phyloP scores from a whole-genome alignment of 1,284 basidiomycete species.

The Dichomitus squalens region DNA sequence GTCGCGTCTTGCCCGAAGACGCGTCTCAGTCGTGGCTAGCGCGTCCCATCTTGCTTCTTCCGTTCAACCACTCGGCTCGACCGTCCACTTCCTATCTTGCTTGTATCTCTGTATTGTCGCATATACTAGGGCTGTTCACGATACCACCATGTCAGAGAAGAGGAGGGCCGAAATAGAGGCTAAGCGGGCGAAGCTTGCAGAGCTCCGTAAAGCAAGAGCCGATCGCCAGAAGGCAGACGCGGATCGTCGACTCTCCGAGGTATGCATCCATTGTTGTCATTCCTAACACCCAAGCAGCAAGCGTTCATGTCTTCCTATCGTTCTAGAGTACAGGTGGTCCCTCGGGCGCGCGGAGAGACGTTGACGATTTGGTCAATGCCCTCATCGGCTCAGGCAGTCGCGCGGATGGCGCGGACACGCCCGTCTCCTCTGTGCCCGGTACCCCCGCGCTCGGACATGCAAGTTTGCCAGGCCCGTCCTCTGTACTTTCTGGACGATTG shows the following conservation, averaged over 20 bases:
- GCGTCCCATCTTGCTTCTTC: background rate
- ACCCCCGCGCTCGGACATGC: slow-evolving; percentile 57
- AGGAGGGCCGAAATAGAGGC: slow-evolving; percentile 87
- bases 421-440: slow-evolving; percentile 69
- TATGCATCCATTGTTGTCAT: slow-evolving; percentile 8
- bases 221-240: slow-evolving; percentile 65
- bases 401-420: slow-evolving; percentile 57
- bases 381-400: slow-evolving; percentile 48
- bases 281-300: too few species aligned
- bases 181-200: slow-evolving; percentile 87
- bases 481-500: slow-evolving; percentile 53
- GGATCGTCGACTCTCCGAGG: slow-evolving; percentile 52
- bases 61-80: background rate
- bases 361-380: slow-evolving; percentile 69
- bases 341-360: slow-evolving; percentile 49
- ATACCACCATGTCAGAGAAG: slow-evolving; percentile 38
- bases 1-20: slow-evolving; percentile 6
- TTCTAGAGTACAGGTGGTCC: background rate
- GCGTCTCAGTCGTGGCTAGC: slow-evolving; percentile 7
- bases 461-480: slow-evolving; percentile 47
- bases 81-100: background rate
- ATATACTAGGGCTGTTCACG: background rate
- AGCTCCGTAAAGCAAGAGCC: slow-evolving; percentile 73
- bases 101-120: background rate
- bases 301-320: background rate